These are phyloP conservation scores for Heliamphora exappendiculata DNA, from an alignment of 148 eudicot species.

Conservation along the genomic window DNA sequence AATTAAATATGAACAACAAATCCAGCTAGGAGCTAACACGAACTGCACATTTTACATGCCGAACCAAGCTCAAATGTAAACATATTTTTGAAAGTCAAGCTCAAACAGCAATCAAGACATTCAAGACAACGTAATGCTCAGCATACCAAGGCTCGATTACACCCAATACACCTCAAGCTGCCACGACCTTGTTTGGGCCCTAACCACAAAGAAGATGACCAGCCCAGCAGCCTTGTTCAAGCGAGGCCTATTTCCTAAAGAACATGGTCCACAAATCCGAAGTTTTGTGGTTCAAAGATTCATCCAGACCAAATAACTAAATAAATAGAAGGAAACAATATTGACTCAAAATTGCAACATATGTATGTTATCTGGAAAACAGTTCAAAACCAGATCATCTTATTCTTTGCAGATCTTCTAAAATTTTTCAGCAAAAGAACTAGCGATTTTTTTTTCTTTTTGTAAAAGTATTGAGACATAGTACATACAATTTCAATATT, in stretches of 20 bases:
- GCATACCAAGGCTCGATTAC: too few species aligned
- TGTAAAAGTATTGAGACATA: not conserved
- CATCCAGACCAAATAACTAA: not conserved
- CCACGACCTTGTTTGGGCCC: not conserved
- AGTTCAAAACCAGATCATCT: not conserved
- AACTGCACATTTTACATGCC: too few species aligned
- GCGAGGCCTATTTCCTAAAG: not conserved
- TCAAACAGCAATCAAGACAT: too few species aligned
- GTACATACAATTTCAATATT: not conserved
- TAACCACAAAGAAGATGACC: not conserved
- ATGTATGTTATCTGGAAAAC: not conserved
- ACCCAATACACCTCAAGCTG: too few species aligned
- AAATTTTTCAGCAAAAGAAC: not conserved
- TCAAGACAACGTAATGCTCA: too few species aligned
- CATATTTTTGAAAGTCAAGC: too few species aligned
- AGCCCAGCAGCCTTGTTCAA: not conserved
- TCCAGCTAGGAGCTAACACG: too few species aligned
- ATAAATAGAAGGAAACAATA: not conserved
- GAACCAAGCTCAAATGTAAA: too few species aligned
- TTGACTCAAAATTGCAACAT: not conserved
- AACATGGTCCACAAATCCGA: not conserved
- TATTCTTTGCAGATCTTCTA: not conserved
- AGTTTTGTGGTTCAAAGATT: not conserved
- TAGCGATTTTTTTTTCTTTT: not conserved
- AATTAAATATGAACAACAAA: too few species aligned